phyloP scores from a whole-genome alignment of 164 flowering plant species.

The Magnolia officinalis region DNA sequence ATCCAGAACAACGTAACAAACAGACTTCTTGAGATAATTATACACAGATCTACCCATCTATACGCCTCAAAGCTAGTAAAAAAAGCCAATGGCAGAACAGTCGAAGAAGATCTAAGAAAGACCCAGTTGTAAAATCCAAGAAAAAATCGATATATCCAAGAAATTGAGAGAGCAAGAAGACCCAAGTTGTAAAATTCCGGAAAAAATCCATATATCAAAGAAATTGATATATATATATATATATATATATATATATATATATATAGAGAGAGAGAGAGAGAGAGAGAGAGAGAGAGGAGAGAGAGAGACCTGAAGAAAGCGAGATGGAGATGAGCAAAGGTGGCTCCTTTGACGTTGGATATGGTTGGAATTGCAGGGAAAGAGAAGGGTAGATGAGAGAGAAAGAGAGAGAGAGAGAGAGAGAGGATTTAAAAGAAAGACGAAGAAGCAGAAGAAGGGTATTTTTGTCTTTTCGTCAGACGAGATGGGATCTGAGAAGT shows the following conservation, averaged over 20 bases:
- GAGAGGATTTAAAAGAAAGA: too few relatives aligned
- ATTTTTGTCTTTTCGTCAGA: too few relatives aligned
- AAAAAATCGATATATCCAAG: neutral
- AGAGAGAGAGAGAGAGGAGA: too few relatives aligned
- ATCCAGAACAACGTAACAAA: neutral
- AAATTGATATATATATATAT: too few relatives aligned
- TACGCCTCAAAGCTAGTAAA: neutral
- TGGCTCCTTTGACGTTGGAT: neutral
- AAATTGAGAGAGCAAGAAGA: neutral
- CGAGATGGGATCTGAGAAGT: too few relatives aligned
- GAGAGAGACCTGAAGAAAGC: constrained; percentile 1
- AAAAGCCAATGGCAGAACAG: neutral
- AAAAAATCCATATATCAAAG: too few relatives aligned
- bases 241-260: too few relatives aligned
- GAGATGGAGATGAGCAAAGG: neutral
- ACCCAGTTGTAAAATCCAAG: neutral
- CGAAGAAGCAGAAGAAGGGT: too few relatives aligned
- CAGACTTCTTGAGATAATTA: neutral
- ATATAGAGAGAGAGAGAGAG: too few relatives aligned
- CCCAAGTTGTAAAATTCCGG: too few relatives aligned
- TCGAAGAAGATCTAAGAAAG: constrained; percentile 2
- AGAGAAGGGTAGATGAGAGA: neutral
- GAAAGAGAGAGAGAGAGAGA: neutral
- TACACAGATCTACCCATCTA: neutral
- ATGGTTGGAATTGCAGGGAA: neutral